Evolutionary conservation across 768 basidiomycete genomes (phyloP).

Genomic region (Tulasnella sp.): DNA sequence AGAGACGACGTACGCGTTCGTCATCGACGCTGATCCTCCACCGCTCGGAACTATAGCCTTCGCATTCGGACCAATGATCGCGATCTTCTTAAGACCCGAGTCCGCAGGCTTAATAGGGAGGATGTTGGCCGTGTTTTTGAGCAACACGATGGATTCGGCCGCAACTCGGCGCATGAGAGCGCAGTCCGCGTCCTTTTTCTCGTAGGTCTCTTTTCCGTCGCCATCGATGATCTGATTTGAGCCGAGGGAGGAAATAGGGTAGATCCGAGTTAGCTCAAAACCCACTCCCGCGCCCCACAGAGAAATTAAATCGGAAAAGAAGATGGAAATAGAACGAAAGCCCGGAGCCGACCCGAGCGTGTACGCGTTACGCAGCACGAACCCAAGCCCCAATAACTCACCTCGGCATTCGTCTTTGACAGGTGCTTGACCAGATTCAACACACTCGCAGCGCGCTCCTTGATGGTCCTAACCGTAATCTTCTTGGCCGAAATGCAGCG

Average conservation of each 20-base stretch:
- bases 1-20: conserved; percentile 48
- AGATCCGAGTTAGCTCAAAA: too few relatives aligned
- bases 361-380: too few relatives aligned
- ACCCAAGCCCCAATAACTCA: conserved; percentile 38
- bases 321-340: neutral
- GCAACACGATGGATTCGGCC: conserved; percentile 47
- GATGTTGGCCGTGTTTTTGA: conserved; percentile 52
- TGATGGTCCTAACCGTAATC: conserved; percentile 24
- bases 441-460: conserved; percentile 24
- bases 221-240: conserved; percentile 35
- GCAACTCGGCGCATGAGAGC: conserved; percentile 50
- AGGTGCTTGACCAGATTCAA: conserved; percentile 51
- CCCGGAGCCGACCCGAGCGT: conserved; percentile 25
- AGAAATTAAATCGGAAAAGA: too few relatives aligned
- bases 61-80: conserved; percentile 62
- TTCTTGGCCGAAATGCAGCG: conserved; percentile 38
- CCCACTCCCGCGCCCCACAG: neutral
- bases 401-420: conserved; percentile 56
- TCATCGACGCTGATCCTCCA: conserved; percentile 63
- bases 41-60: conserved; percentile 61
- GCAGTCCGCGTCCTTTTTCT: conserved; percentile 53
- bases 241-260: conserved; percentile 43
- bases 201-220: conserved; percentile 54
- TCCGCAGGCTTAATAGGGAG: conserved; percentile 41
- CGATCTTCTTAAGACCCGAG: conserved; percentile 40